These are phyloP conservation scores for Lasiodiplodia gonubiensis DNA, from an alignment of 2,329 filamentous ascomycete genomes.

Conservation along the genomic window DNA sequence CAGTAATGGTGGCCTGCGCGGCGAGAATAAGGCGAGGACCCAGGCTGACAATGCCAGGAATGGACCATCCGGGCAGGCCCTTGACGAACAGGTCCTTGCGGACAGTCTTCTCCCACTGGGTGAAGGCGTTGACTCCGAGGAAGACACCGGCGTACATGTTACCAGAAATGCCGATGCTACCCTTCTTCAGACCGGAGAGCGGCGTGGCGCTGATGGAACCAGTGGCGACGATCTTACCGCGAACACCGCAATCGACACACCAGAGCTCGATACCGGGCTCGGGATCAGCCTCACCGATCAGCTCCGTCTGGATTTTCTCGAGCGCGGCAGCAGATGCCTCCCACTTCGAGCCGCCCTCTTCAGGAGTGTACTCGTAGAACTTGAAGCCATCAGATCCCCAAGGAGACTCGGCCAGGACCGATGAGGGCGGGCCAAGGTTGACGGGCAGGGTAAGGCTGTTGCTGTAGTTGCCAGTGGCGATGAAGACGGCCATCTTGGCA, in stretches of 20 bases:
- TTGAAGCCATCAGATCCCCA: conserved; percentile 29
- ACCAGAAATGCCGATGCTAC: conserved; percentile 27
- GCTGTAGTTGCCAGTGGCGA: conserved; percentile 26
- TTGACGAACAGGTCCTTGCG: conserved; percentile 29
- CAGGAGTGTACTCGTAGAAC: conserved; percentile 27
- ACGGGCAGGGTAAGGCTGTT: conserved; percentile 22
- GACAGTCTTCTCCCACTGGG: conserved; percentile 28
- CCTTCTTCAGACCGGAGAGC: conserved; percentile 28
- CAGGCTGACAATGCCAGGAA: conserved; percentile 29
- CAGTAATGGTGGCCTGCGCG: conserved; percentile 26
- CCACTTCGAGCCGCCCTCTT: conserved; percentile 10
- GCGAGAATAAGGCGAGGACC: conserved; percentile 17
- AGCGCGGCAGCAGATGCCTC: conserved; percentile 13
- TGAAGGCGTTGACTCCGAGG: conserved; percentile 31
- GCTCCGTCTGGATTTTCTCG: conserved; percentile 20
- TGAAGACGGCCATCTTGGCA: conserved; percentile 13
- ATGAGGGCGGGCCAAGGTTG: conserved; percentile 27
- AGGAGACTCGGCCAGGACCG: conserved; percentile 15
- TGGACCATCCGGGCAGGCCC: conserved; percentile 29
- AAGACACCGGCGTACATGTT: conserved; percentile 30
- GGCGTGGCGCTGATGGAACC: conserved; percentile 29
- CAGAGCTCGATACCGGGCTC: conserved; percentile 31
- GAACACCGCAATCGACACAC: conserved; percentile 31
- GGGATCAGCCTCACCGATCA: conserved; percentile 28
- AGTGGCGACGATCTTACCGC: conserved; percentile 26